Base-by-base conservation (phyloP, 441 rosid genomes). In the Breynia disticha region DNA sequence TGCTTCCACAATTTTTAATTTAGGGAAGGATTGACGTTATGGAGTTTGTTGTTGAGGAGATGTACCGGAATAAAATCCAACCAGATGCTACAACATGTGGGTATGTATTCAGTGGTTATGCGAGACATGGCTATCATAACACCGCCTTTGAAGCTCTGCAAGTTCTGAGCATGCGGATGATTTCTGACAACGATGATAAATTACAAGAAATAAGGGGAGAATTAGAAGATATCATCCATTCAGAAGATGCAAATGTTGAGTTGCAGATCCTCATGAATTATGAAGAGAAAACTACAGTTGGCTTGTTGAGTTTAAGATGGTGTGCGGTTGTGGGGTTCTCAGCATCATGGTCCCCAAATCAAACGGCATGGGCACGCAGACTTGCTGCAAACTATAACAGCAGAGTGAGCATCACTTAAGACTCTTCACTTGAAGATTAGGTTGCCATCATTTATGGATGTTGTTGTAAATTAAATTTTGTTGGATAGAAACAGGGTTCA, bases 81-180 rank as follows among this genome's bases (percentile, higher is more conserved):
- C 97, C 97, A 22, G 90, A 88, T 56, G 69, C 87, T 52, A 50
- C 81, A n/a, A 84, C 95, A 54, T 91, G 95, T 78, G 46, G 55
- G 15, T 57, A 47, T 54, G 91, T 79, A 48, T 86, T 79, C 70
- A 19, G 57, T 24, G 64, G 78, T 46, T 88, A 91, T 16, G 66
- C 70, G n/a, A 63, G 67, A 22, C 47, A 58, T n/a, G 78, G 77
- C 35, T 79, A 70, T 60, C 66, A 68, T 48, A 62, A 62, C 21
- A 78, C 81, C 17, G 95, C 83, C 5, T 7, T 78, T 32, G 93
- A 85, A 76, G 96, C 90, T 0, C 70, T 91, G 83, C 82, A 78
- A 60, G 81, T 86, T 67, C 62, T 91, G 54, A 78, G 87, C 46
- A 54, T 86, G 74, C 71, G 81, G 55, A 91, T 91, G 94, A 77